These are phyloP conservation scores for Lithospermum erythrorhizon DNA, from an alignment of 257 asterid genomes.

Conservation along the genomic window DNA sequence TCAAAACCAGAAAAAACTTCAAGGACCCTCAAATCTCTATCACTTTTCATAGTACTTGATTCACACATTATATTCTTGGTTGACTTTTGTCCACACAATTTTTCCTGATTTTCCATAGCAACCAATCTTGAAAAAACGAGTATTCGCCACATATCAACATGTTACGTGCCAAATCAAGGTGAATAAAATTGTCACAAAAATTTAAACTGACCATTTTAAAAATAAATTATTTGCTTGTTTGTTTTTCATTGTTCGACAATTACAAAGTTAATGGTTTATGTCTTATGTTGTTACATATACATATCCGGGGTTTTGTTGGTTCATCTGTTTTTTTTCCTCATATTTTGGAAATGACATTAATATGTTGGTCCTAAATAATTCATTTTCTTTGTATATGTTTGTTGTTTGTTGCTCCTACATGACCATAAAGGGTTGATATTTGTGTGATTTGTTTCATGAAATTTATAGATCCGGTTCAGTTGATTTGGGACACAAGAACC, in stretches of 20 bases:
- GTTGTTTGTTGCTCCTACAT: too few species aligned
- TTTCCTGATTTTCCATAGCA: constrained; percentile 33
- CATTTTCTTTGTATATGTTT: too few species aligned
- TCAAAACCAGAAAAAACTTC: background rate
- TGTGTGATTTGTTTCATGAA: constrained; percentile 4
- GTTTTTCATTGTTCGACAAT: constrained; percentile 11
- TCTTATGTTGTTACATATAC: background rate
- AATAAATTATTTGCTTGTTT: constrained; percentile 11
- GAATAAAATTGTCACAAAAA: constrained; percentile 1
- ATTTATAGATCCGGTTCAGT: constrained; percentile 44
- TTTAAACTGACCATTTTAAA: constrained; percentile 1
- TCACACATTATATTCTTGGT: constrained; percentile 1
- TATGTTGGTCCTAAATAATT: background rate
- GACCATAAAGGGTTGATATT: constrained; percentile 5
- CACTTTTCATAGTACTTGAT: background rate
- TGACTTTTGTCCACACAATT: background rate
- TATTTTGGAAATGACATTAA: background rate
- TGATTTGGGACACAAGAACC: constrained; percentile 37
- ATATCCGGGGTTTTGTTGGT: background rate
- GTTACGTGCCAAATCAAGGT: constrained; percentile 74
- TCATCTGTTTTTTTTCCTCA: background rate
- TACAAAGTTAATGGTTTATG: constrained; percentile 5
- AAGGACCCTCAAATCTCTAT: background rate
- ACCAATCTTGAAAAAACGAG: constrained; percentile 18
- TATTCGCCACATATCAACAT: constrained; percentile 24